A percentile compares a stretch with the other conserved stretches of the same genome.
These are phyloP conservation scores for Colletotrichum sansevieriae DNA, from an alignment of 2,329 filamentous ascomycete species.

Conservation along the genomic window DNA sequence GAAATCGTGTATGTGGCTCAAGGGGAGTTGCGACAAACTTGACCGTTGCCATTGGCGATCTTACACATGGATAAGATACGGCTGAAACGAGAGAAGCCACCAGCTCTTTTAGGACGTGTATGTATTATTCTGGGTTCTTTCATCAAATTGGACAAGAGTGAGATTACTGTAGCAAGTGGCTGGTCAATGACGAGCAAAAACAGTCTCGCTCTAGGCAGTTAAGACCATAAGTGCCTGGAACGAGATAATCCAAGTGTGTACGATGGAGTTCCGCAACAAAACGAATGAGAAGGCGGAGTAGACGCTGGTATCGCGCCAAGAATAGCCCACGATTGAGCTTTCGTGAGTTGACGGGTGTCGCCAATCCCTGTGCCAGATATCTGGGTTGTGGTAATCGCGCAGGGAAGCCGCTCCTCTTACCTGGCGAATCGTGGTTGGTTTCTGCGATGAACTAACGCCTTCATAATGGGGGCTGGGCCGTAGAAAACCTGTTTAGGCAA, in stretches of 20 bases:
- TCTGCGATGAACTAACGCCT: not conserved
- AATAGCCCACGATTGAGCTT: constrained; percentile 11
- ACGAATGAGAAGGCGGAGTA: constrained; percentile 1
- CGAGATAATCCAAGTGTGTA: constrained; percentile 1
- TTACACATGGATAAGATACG: not conserved
- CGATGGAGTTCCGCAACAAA: not conserved
- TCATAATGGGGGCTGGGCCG: not conserved
- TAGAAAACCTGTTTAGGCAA: constrained; percentile 1
- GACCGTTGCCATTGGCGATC: not conserved
- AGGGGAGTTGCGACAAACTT: not conserved
- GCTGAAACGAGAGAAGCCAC: constrained; percentile 14
- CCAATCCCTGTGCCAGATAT: constrained; percentile 3
- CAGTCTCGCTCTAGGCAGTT: no score
- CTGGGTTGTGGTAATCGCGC: not conserved
- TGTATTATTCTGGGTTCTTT: no score
- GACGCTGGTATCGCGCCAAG: constrained; percentile 3
- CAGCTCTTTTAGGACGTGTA: not conserved
- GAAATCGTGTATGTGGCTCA: not conserved
- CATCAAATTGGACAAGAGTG: no score
- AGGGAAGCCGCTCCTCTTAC: not conserved
- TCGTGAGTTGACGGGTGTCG: constrained; percentile 5
- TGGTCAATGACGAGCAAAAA: no score
- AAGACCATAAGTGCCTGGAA: no score
- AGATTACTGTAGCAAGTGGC: no score
- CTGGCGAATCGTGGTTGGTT: not conserved